Base-by-base conservation (phyloP, 129 eudicot species). In the Artemisia annua region DNA sequence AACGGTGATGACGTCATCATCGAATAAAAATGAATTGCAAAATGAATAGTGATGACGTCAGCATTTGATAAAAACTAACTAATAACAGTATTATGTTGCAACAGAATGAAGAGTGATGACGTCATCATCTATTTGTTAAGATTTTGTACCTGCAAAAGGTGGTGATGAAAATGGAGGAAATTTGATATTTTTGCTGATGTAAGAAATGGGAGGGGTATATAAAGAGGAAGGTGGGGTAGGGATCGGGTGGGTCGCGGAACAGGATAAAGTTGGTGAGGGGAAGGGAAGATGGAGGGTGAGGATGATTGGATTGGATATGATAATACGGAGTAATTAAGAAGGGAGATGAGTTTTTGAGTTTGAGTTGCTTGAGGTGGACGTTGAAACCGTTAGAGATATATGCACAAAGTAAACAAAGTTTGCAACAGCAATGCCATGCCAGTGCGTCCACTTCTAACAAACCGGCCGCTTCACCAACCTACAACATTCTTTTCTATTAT, bases 371-470 rank as follows among this genome's bases (percentile, higher is more conserved):
- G 84, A 75, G 81, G 72, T 46, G 81, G 80, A 80, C 80, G 84
- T 80, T 80, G 84, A 80, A 75, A 80, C 84, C 84, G 84, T 80
- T 80, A 80, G 76, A 76, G 72, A 75, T 75, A 75, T n/a, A n/a
- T n/a, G n/a, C 84, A 80, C 69, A 67, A 64, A 53, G 71, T 64
- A 22, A 50, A 28, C 15, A 51, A 13, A 51, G 20, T 14, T n/a
- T 68, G 64, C 79, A 75, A 75, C 84, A 80, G 69, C 80, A 80
- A 75, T 78, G 82, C 82, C 82, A 69, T 78, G 82, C 82, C 82
- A 78, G 82, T 54, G 82, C 73, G 68, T 78, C 82, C 84, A 80
- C 80, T 80, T 75, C 84, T 80, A 75, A 80, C 84, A 80, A 80
- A 80, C 84, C 72, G 62, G 68, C 71, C 80, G 67, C 80, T 80